phyloP scores from a whole-genome alignment of 2,329 filamentous ascomycete genomes.

The Bipolaris sorokiniana region DNA sequence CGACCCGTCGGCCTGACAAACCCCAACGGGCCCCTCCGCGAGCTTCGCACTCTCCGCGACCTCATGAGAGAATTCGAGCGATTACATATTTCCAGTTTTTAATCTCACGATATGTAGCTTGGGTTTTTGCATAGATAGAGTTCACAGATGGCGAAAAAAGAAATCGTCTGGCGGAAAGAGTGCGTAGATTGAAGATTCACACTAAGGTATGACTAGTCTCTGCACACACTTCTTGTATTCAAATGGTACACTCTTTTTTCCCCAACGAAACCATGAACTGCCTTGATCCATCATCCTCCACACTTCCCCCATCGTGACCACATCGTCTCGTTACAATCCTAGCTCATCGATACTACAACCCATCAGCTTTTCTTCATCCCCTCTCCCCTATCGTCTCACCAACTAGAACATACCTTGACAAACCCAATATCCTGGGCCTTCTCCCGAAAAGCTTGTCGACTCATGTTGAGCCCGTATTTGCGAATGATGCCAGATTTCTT shows the following conservation, averaged over 20 bases:
- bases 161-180: no score
- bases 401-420: constrained; percentile 60
- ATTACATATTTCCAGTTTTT: background rate
- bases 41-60: constrained; percentile 25
- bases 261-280: background rate
- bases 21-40: constrained; percentile 19
- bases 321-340: no score
- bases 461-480: constrained; percentile 94
- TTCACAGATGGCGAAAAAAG: background rate
- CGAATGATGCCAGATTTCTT: constrained; percentile 87
- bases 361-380: background rate
- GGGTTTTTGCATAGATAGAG: background rate
- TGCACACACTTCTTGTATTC: background rate
- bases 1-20: constrained; percentile 17
- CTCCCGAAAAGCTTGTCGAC: constrained; percentile 71
- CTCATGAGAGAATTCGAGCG: constrained; percentile 22
- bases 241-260: background rate
- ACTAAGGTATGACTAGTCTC: background rate
- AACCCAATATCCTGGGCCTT: constrained; percentile 70
- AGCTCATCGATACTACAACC: background rate
- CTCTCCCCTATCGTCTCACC: background rate
- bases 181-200: background rate
- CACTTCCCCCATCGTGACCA: no score
- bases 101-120: background rate
- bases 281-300: no score